These are phyloP conservation scores for Hypoxylon cercidicola DNA, from an alignment of 495 filamentous ascomycete species.

Conservation along the genomic window DNA sequence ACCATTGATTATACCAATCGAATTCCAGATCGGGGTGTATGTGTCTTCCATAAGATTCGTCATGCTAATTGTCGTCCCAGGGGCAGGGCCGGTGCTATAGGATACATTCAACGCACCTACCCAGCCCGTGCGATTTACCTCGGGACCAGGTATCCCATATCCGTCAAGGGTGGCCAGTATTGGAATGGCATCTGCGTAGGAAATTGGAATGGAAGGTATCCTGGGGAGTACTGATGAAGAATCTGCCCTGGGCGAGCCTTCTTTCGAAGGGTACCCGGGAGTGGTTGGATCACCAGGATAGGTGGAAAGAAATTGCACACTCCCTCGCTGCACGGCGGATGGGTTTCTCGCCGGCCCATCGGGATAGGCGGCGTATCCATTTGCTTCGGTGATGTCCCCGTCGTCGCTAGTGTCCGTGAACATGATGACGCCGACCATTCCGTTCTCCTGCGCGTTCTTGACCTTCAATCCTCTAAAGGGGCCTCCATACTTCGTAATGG, in stretches of 20 bases:
- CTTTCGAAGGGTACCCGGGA: conserved; percentile 88
- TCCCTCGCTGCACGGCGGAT: conserved; percentile 84
- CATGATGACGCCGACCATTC: conserved; percentile 82
- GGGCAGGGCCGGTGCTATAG: conserved; percentile 86
- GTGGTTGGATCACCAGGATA: conserved; percentile 73
- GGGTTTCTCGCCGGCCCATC: conserved; percentile 83
- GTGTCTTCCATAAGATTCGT: conserved; percentile 84
- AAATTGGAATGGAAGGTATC: conserved; percentile 89
- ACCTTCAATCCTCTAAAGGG: conserved; percentile 87
- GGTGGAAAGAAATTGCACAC: conserved; percentile 75
- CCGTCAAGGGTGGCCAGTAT: conserved; percentile 84
- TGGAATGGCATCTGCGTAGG: conserved; percentile 80
- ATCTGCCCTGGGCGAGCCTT: conserved; percentile 75
- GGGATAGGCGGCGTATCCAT: conserved; percentile 81
- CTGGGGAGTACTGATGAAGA: conserved; percentile 69
- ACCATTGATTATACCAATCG: conserved; percentile 88
- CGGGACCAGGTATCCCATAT: conserved; percentile 74
- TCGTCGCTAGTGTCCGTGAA: conserved; percentile 87
- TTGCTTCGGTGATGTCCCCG: conserved; percentile 75
- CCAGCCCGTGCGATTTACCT: conserved; percentile 76
- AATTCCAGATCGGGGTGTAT: conserved; percentile 85
- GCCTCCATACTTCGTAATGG: conserved; percentile 78
- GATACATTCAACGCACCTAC: conserved; percentile 78
- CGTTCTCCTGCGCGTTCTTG: conserved; percentile 83
- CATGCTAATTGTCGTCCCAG: conserved; percentile 74